These are phyloP conservation scores for Marsdenia floribunda DNA, from an alignment of 257 asterid genomes.

Conservation along the genomic window DNA sequence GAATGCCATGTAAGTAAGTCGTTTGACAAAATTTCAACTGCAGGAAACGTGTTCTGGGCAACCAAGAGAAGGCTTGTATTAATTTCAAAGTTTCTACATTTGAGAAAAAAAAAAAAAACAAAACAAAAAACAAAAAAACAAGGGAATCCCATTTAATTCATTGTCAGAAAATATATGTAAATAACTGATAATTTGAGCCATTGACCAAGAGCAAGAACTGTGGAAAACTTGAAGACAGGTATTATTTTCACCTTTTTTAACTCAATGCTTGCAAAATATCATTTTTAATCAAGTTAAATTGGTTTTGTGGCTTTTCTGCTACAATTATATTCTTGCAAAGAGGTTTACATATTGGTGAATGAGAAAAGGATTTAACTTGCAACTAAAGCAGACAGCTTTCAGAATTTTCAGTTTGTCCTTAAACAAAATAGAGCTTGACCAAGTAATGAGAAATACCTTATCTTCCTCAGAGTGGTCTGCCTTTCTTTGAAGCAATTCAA, in stretches of 20 bases:
- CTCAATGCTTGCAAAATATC: neutral
- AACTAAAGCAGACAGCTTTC: neutral
- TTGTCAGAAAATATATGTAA: neutral
- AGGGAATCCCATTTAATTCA: too few relatives aligned
- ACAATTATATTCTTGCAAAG: neutral
- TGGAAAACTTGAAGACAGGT: neutral
- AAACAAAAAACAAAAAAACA: too few relatives aligned
- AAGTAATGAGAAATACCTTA: constrained; percentile 21
- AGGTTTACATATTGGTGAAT: neutral
- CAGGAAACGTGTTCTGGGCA: neutral
- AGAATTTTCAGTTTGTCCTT: neutral
- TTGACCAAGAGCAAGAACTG: neutral
- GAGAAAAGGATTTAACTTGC: neutral
- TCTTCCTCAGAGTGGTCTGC: constrained; percentile 9
- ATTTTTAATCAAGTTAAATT: neutral
- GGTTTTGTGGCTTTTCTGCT: neutral
- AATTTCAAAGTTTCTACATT: neutral
- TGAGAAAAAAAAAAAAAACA: neutral
- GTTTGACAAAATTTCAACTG: neutral
- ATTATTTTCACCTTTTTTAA: neutral
- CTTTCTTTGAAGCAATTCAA: constrained; percentile 21
- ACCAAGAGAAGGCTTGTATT: neutral
- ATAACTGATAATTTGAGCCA: neutral
- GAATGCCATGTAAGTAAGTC: neutral
- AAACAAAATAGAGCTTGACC: neutral